phyloP scores from a whole-genome alignment of 805 yeast species.

The Suhomyces pyralidae region DNA sequence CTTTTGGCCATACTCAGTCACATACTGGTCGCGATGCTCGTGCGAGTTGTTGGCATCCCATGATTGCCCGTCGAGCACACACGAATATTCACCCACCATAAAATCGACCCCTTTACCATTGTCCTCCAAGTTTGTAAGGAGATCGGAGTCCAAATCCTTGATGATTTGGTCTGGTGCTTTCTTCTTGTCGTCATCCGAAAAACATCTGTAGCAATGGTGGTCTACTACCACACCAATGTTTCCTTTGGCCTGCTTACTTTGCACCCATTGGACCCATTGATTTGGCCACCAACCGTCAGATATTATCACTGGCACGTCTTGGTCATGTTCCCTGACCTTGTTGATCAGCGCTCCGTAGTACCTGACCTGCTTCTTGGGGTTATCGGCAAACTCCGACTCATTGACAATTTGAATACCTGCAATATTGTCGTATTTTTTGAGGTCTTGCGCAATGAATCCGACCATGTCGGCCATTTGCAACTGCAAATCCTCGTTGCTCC shows the following conservation, averaged over 20 bases:
- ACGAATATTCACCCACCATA: slow-evolving; percentile 86
- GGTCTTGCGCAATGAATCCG: slow-evolving; percentile 60
- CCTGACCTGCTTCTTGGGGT: slow-evolving; percentile 50
- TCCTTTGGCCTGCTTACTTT: slow-evolving; percentile 34
- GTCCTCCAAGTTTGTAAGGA: slow-evolving; percentile 47
- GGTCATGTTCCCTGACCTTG: slow-evolving; percentile 55
- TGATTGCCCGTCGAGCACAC: slow-evolving; percentile 73
- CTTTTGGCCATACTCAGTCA: slow-evolving; percentile 57
- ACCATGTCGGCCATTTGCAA: slow-evolving; percentile 48
- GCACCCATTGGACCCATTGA: slow-evolving; percentile 71
- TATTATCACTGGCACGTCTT: slow-evolving; percentile 64
- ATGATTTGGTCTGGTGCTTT: slow-evolving; percentile 66
- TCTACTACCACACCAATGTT: slow-evolving; percentile 71
- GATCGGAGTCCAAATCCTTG: slow-evolving; percentile 48
- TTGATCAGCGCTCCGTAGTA: slow-evolving; percentile 67
- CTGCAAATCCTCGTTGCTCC: slow-evolving; percentile 47
- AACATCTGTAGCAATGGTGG: slow-evolving; percentile 83
- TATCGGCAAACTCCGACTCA: slow-evolving; percentile 64
- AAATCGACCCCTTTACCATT: slow-evolving; percentile 55
- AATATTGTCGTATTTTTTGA: slow-evolving; percentile 59
- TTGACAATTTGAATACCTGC: slow-evolving; percentile 83
- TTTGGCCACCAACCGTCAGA: slow-evolving; percentile 95
- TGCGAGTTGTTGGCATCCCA: slow-evolving; percentile 58
- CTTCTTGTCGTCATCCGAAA: slow-evolving; percentile 66
- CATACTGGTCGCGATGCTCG: slow-evolving; percentile 49